phyloP scores from a whole-genome alignment of 345 rosid genomes.

The Toxicodendron radicans region DNA sequence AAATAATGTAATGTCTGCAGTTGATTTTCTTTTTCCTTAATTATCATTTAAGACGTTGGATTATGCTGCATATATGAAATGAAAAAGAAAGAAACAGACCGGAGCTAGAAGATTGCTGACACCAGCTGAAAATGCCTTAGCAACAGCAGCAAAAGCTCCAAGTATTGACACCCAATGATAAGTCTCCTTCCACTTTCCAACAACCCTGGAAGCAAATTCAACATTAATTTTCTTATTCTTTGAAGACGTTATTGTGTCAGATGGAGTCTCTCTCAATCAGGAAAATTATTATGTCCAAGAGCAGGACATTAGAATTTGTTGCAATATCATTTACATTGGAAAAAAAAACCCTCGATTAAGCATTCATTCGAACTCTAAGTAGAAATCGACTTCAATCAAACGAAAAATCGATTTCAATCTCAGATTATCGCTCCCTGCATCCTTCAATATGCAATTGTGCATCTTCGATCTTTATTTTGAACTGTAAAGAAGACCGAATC shows the following conservation, averaged over 20 bases:
- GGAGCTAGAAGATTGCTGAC: slow-evolving; percentile 36
- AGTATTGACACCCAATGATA: slow-evolving; percentile 34
- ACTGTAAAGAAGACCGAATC: no score
- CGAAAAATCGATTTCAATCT: no score
- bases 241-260: slow-evolving; percentile 13
- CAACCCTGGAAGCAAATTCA: slow-evolving; percentile 18
- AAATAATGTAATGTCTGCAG: not conserved
- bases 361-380: no score
- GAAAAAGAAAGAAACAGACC: slow-evolving; percentile 8
- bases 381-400: no score
- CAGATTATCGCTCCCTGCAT: no score
- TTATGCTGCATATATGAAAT: not conserved
- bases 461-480: no score
- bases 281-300: no score
- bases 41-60: not conserved
- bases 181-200: slow-evolving; percentile 33
- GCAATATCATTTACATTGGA: no score
- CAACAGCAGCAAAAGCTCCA: slow-evolving; percentile 32
- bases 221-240: slow-evolving; percentile 18
- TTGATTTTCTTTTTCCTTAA: not conserved
- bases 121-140: slow-evolving; percentile 30
- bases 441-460: no score
- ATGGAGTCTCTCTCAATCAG: no score
- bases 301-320: no score
- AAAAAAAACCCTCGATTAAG: no score